These are phyloP conservation scores for Verticillium nubilum DNA, from an alignment of 2,329 filamentous ascomycete species.

Conservation along the genomic window DNA sequence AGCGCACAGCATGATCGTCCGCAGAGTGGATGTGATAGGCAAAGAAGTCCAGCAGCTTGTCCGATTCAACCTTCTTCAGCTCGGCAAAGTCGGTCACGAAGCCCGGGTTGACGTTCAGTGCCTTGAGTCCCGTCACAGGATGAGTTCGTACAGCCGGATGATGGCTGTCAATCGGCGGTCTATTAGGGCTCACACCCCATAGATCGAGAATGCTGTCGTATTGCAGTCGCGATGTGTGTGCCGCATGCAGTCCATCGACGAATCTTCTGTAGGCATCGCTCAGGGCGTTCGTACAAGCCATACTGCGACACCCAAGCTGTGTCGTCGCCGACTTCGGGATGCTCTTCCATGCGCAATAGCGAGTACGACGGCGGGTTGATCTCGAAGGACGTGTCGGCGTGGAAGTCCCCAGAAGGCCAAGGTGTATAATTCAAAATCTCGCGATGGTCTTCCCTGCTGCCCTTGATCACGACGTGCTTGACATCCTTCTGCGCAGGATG, in stretches of 20 bases:
- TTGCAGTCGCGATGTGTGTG: conserved; percentile 39
- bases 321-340: conserved; percentile 39
- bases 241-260: conserved; percentile 35
- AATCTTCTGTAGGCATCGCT: conserved; percentile 35
- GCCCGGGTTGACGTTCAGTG: conserved; percentile 38
- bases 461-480: conserved; percentile 37
- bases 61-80: conserved; percentile 41
- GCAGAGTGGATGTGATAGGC: conserved; percentile 40
- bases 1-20: conserved; percentile 43
- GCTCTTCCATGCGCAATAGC: conserved; percentile 44
- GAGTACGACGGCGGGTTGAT: conserved; percentile 46
- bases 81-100: conserved; percentile 43
- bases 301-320: conserved; percentile 42
- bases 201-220: conserved; percentile 42
- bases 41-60: conserved; percentile 40
- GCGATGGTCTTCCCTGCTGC: conserved; percentile 38
- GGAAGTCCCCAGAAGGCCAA: conserved; percentile 39
- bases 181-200: conserved; percentile 33
- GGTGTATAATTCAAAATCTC: conserved; percentile 39
- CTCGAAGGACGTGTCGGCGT: conserved; percentile 45
- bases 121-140: conserved; percentile 40
- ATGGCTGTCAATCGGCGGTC: conserved; percentile 39
- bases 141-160: conserved; percentile 44
- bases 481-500: conserved; percentile 38
- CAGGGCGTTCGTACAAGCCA: conserved; percentile 37